Evolutionary conservation across 1,284 basidiomycete species (phyloP), one percentile per base, ranked within the genome.

Genomic region (Dichomitus squalens): DNA sequence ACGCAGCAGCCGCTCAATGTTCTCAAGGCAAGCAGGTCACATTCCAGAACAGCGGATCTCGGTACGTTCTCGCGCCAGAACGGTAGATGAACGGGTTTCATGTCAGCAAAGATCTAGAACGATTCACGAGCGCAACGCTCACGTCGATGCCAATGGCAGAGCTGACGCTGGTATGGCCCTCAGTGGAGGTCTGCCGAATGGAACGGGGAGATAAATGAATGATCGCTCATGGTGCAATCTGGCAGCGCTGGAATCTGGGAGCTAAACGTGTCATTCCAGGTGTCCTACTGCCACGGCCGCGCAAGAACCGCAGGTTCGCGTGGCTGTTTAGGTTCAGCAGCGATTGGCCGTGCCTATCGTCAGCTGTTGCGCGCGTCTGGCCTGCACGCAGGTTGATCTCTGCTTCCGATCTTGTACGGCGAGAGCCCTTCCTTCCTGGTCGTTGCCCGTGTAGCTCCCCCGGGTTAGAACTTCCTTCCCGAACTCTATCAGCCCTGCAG

Each of bases 301-400:
- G 31, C 44, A 33, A 47, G 44, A 47, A 31, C 44, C 44, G n/a
- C 29, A 29, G 29, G 29, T 31, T 47, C 44, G 44, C 44, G 44
- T 47, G 44, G 44, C 12, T 18, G 56, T 41, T 61, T 52, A 35
- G 35, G 52, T 57, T 53, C 46, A 47, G 31, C 40, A 39, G 50
- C 52, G 52, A 59, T 59, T 46, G 52, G 40, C 27, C 41, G 36
- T 53, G 41, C 35, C 52, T 41, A 46, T 49, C 50, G 57, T 57
- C 55, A 62, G 52, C 52, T 56, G 60, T 49, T n/a, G 53, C 36
- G 44, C 40, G 38, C 50, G 25, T 25, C 25, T 53, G 51, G 31
- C 53, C 49, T 4, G 25, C 44, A 43, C 46, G 52, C 51, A 59
- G 52, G 52, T 51, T 62, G 49, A 59, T 62, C 54, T 57, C 49